Evolutionary conservation across 768 basidiomycete species (phyloP), one percentile per base, ranked within the genome.

Genomic region (Suillus ampliporus): DNA sequence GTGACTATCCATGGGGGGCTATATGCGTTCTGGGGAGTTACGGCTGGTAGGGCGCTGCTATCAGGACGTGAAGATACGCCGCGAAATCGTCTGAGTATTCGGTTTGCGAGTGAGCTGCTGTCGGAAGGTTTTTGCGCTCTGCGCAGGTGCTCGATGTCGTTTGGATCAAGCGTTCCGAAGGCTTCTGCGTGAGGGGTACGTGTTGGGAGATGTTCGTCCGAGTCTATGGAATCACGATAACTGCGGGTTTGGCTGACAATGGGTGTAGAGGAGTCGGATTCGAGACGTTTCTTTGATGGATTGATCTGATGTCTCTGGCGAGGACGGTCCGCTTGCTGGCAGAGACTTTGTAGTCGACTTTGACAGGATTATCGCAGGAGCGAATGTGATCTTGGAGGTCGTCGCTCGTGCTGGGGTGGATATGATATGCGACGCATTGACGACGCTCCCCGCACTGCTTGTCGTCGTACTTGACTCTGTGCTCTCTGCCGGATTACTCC

Each of bases 101-200:
- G 76, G 48, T 64, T 65, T 37, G 63, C 46, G n/a, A 68, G 37
- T 38, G 68, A 64, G 19, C 67, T 67, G 34, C 66, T 57, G 57
- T 73, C 60, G 44, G 34, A 59, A 65, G 76, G 61, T 28, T 74
- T 67, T 52, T 74, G 67, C 44, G 71, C 76, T 53, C 79, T 64
- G 14, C 79, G 77, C 54, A 80, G 70, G 61, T 78, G 77, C 67
- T 86, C 84, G 63, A 87, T 81, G 28, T 77, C 77, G 53, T 79
- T 82, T 0, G 86, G 80, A 65, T 88, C 85, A 51, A 89, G 76
- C 7, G 86, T 80, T 5, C 83, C 82, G 64, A 87, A 89, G 3
- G 85, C 82, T 72, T 89, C 88, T 31, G 82, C 81, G 67, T 89
- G 86, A 21, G 88, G 84, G 9, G 87, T 88, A 31, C 85, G 83